phyloP scores from a whole-genome alignment of 2,329 filamentous ascomycete genomes.

The Aspergillus niger region DNA sequence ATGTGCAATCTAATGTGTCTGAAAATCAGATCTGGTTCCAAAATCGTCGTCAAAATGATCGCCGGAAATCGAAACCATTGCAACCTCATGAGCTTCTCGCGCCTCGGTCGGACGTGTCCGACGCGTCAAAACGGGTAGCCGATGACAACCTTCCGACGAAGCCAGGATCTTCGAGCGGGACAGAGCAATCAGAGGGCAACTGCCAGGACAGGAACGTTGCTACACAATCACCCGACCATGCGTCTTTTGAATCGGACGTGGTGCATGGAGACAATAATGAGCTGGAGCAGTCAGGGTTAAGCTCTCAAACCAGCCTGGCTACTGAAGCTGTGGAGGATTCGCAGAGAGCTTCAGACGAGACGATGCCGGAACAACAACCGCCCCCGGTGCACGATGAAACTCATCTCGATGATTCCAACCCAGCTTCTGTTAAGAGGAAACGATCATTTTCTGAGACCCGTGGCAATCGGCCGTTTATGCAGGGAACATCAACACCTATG shows the following conservation, averaged over 20 bases:
- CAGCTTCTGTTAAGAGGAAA: slow-evolving; percentile 35
- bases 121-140: slow-evolving; percentile 31
- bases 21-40: slow-evolving; percentile 88
- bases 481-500: slow-evolving; percentile 17
- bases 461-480: slow-evolving; percentile 17
- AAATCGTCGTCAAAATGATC: slow-evolving; percentile 88
- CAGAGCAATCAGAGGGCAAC: slow-evolving; percentile 29
- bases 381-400: slow-evolving; percentile 15
- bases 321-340: slow-evolving; percentile 29
- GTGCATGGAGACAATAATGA: slow-evolving; percentile 33
- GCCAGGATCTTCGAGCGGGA: slow-evolving; percentile 31
- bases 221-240: slow-evolving; percentile 26
- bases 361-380: slow-evolving; percentile 19
- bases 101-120: slow-evolving; percentile 32
- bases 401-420: slow-evolving; percentile 23
- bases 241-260: slow-evolving; percentile 20
- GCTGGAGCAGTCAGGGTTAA: slow-evolving; percentile 24
- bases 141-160: slow-evolving; percentile 34
- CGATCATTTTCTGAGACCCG: slow-evolving; percentile 35
- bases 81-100: slow-evolving; percentile 71
- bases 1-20: neutral
- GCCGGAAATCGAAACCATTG: slow-evolving; percentile 82
- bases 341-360: slow-evolving; percentile 26
- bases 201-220: slow-evolving; percentile 21
- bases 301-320: slow-evolving; percentile 36